phyloP scores from a whole-genome alignment of 2,329 filamentous ascomycete species.

The Uncinocarpus reesii region DNA sequence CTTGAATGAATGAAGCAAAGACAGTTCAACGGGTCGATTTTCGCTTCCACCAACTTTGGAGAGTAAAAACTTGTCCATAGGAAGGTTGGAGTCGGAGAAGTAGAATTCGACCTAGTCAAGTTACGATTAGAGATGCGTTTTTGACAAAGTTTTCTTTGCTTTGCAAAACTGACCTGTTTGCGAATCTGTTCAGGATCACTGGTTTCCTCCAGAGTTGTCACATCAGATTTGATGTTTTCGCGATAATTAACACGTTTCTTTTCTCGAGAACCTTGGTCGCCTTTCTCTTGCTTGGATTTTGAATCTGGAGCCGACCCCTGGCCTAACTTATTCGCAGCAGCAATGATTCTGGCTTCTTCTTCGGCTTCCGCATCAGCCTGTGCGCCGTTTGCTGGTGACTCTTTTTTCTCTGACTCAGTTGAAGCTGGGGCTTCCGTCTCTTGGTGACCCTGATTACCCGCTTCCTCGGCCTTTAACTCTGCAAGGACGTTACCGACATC shows the following conservation, averaged over 20 bases:
- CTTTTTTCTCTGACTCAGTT: conserved; percentile 20
- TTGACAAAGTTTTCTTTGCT: neutral
- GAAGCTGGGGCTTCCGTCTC: conserved; percentile 13
- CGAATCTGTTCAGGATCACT: conserved; percentile 72
- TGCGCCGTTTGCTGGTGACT: conserved; percentile 30
- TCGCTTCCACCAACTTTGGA: conserved; percentile 62
- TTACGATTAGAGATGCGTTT: neutral
- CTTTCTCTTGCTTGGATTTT: conserved; percentile 16
- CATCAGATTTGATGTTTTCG: conserved; percentile 61
- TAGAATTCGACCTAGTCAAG: conserved; percentile 74
- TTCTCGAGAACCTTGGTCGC: conserved; percentile 25
- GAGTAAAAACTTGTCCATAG: conserved; percentile 79
- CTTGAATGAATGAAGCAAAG: conserved; percentile 74
- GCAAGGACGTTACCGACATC: conserved; percentile 39
- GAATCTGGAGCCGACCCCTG: conserved; percentile 16
- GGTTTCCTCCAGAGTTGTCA: conserved; percentile 56
- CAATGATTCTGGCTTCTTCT: conserved; percentile 23
- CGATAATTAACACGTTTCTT: conserved; percentile 24
- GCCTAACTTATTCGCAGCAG: conserved; percentile 17
- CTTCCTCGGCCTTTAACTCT: conserved; percentile 34
- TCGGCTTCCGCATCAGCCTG: conserved; percentile 30
- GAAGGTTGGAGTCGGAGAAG: conserved; percentile 84
- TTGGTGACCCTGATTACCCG: conserved; percentile 5
- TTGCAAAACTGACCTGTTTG: conserved; percentile 48
- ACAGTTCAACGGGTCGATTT: conserved; percentile 66